Conservation (phyloP, 2,329 filamentous ascomycete species). For the Pseudogymnoascus sp. region DNA sequence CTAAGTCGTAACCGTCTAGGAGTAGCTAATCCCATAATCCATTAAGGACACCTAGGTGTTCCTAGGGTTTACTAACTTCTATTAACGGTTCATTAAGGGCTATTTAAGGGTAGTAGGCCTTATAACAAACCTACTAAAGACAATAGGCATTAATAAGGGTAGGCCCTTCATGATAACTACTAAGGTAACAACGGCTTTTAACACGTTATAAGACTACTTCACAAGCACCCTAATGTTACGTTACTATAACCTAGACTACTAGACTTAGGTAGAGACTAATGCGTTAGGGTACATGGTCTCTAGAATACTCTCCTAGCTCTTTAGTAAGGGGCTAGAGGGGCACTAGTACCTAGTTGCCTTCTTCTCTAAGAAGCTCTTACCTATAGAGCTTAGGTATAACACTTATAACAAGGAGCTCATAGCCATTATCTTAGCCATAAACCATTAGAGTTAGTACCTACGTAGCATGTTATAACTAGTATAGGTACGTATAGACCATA, state of each 20-base stretch:
- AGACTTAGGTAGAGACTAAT: neutral
- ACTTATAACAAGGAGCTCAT: neutral
- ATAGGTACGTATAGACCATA: neutral
- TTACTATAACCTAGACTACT: neutral
- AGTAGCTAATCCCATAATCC: constrained; percentile 13
- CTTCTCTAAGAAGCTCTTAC: neutral
- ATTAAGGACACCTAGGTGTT: constrained; percentile 22
- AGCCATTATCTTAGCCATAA: neutral
- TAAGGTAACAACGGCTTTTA: too few species aligned
- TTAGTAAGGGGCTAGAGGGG: neutral
- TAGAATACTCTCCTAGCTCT: neutral
- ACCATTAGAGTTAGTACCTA: neutral
- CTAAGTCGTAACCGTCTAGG: constrained; percentile 11
- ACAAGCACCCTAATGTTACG: neutral
- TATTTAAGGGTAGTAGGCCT: constrained; percentile 18
- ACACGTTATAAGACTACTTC: neutral
- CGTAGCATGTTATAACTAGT: neutral
- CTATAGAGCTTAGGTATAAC: too few species aligned
- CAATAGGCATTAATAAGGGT: neutral
- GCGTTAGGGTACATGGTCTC: neutral
- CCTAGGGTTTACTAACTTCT: constrained; percentile 25
- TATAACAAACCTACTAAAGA: neutral
- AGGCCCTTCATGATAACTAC: too few species aligned
- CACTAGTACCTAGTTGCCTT: neutral
- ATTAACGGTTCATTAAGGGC: constrained; percentile 23